A percentile compares a stretch with the other conserved stretches of the same genome.
Evolutionary conservation across 495 filamentous ascomycete species (phyloP).

Genomic region (Talaromyces adpressus): DNA sequence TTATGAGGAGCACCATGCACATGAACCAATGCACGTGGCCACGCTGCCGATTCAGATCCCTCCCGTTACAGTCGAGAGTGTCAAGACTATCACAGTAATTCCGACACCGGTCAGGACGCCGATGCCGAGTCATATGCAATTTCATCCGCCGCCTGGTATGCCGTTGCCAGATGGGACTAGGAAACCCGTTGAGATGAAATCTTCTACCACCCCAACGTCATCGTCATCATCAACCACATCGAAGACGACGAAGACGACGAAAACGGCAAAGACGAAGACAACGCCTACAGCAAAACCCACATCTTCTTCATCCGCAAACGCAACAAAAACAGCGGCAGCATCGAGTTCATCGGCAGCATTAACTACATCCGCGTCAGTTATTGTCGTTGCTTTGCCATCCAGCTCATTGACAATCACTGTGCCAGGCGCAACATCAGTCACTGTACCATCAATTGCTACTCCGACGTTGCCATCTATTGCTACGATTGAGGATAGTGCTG

Average conservation of each 20-base stretch:
- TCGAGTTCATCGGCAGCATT: neutral
- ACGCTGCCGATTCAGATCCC: neutral
- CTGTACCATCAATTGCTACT: neutral
- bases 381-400: neutral
- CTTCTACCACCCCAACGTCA: neutral
- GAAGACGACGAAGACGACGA: neutral
- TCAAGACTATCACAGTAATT: neutral
- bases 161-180: neutral
- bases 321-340: neutral
- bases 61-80: neutral
- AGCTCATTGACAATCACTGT: neutral
- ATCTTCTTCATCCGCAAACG: neutral
- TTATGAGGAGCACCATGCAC: neutral
- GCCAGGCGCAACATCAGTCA: neutral
- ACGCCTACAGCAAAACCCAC: neutral
- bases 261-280: neutral
- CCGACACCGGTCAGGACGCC: neutral
- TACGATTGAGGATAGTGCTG: neutral
- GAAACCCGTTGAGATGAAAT: neutral
- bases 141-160: neutral
- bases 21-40: neutral
- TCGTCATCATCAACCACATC: neutral
- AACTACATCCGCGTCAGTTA: neutral
- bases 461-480: neutral
- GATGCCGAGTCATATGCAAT: constrained; percentile 2